phyloP scores from a whole-genome alignment of 2,329 filamentous ascomycete genomes.

The Ophiostoma ulmi region DNA sequence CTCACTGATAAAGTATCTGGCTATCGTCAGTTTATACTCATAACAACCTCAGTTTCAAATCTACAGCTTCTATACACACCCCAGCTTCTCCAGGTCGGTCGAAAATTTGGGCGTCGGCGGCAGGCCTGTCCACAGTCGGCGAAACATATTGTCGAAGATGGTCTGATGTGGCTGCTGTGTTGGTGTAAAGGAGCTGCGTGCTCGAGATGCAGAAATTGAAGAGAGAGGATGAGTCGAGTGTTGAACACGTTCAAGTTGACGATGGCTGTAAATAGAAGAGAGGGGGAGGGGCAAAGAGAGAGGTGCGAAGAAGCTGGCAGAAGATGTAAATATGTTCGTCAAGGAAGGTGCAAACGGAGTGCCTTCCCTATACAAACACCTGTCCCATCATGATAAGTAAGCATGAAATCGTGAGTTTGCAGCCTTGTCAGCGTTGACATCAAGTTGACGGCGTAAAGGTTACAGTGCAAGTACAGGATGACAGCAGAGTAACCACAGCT shows the following conservation, averaged over 20 bases:
- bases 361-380: conserved; percentile 8
- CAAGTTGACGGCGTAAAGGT: not conserved
- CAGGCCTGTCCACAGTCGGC: conserved; percentile 61
- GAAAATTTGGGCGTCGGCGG: conserved; percentile 63
- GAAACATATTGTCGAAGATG: conserved; percentile 58
- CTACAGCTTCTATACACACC: conserved; percentile 51
- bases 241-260: not conserved
- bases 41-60: not conserved
- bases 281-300: not conserved
- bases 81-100: conserved; percentile 62
- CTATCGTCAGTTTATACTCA: not conserved
- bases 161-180: not conserved
- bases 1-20: conserved; percentile 72
- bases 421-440: not conserved
- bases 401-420: not conserved
- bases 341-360: conserved; percentile 10
- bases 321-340: not conserved
- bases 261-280: not conserved
- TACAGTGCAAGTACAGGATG: not conserved
- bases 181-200: too few relatives aligned
- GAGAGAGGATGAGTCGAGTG: not conserved
- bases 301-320: not conserved
- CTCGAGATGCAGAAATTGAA: not conserved
- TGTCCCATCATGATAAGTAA: not conserved
- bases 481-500: not conserved